phyloP scores from a whole-genome alignment of 495 filamentous ascomycete species.

The Glarea lozoyensis region DNA sequence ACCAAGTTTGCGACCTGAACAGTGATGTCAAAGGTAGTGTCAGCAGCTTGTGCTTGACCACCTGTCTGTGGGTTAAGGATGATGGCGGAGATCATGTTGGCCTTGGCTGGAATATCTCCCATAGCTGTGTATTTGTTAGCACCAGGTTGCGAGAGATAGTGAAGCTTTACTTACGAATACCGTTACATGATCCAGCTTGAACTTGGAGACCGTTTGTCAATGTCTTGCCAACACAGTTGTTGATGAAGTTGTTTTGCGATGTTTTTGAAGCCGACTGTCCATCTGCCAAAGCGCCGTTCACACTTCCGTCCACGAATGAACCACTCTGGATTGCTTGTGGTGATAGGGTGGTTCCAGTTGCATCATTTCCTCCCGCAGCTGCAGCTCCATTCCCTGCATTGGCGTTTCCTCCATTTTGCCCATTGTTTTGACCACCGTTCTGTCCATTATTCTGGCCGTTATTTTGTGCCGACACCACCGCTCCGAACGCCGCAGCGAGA shows the following conservation, averaged over 20 bases:
- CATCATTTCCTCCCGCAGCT: no score
- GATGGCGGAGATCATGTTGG: slow-evolving; percentile 59
- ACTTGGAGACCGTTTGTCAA: slow-evolving; percentile 61
- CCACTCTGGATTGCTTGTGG: slow-evolving; percentile 18
- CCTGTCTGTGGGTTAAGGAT: slow-evolving; percentile 44
- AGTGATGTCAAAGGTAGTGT: slow-evolving; percentile 47
- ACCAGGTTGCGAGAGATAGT: no score
- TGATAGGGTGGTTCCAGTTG: slow-evolving; percentile 13
- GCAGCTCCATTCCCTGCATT: no score
- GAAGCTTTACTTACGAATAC: slow-evolving; percentile 52
- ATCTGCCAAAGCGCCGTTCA: no score
- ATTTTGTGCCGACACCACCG: no score
- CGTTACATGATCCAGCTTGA: slow-evolving; percentile 59
- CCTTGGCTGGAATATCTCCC: slow-evolving; percentile 58
- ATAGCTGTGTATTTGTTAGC: slow-evolving; percentile 38
- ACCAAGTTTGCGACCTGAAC: slow-evolving; percentile 52
- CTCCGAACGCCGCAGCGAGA: no score
- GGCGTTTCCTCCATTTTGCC: not conserved
- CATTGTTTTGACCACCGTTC: no score
- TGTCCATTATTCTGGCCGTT: no score
- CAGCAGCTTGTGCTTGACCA: slow-evolving; percentile 33
- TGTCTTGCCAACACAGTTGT: slow-evolving; percentile 58
- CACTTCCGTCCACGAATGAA: slow-evolving; percentile 16
- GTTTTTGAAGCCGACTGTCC: slow-evolving; percentile 18
- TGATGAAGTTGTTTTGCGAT: slow-evolving; percentile 52